Evolutionary conservation across 2,329 filamentous ascomycete species (phyloP), one percentile per base, ranked within the genome.

Genomic region (Colletotrichum sp.): DNA sequence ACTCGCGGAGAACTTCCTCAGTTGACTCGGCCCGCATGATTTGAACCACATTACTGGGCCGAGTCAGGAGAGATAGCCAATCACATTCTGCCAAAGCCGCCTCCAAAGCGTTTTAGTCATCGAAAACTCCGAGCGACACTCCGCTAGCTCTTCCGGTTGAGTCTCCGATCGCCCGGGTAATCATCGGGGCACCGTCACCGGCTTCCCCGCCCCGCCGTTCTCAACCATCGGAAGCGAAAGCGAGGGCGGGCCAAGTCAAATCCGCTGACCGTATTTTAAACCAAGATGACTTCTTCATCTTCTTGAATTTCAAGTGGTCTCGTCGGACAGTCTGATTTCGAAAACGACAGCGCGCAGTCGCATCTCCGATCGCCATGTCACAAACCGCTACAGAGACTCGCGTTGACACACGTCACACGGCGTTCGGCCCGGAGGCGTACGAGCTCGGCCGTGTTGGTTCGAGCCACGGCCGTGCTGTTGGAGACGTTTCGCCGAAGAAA

Each of bases 361-460:
- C 16, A 3, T 32, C 15, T 36, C 32, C 18, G 6, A 65, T 24
- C 55, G 66, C 36, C 63, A 78, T 78, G 77, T 78, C 77, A 22
- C 68, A 75, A 36, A 78, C 77, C 8, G 75, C 71, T 7, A 78
- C 75, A 32, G 70, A 77, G 65, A 77, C 68, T 18, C 76, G 73
- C 8, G 64, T 64, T 6, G 59, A 62, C 63, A 65, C 26, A 28
- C 75, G 75, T 8, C 71, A 68, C 4, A 24, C 36, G 28, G 36
- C 44, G 7, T 55, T 71, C 26, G 57, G 55, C 26, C 22, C 62
- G 3, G 75, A 78, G 16, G 68, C 52, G 26, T 66, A 68, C 8
- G 75, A 78, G 55, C 77, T 78, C 18, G 52, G 72, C 5, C 60
- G 66, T 18, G 10, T 78, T 60, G 70, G 39, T 2, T 57, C 71